Conservation (phyloP, 306 rosid species). For the Rosa rugosa region DNA sequence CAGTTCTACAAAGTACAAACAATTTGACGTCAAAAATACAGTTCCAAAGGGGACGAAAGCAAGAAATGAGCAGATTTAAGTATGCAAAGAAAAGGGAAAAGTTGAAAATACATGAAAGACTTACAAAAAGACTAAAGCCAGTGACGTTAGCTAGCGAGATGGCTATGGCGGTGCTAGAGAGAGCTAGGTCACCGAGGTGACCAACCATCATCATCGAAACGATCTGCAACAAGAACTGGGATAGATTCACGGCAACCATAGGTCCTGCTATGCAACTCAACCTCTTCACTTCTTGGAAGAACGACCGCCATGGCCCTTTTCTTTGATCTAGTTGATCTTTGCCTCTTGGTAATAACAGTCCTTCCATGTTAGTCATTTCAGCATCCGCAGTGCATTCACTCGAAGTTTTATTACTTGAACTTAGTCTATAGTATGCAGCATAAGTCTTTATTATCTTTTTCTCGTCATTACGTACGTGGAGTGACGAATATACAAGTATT, state of each 20-base stretch:
- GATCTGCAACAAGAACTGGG: constrained; percentile 4
- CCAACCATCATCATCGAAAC: constrained; percentile 12
- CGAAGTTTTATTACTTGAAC: not conserved
- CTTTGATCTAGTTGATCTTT: not conserved
- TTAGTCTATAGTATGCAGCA: too few species aligned
- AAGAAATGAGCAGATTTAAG: not conserved
- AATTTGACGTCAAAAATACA: not conserved
- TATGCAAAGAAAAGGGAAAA: not conserved
- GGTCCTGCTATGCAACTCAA: constrained; percentile 11
- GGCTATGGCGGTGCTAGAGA: constrained; percentile 17
- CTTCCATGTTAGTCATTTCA: constrained; percentile 1
- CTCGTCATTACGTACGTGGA: too few species aligned
- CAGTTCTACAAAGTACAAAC: not conserved
- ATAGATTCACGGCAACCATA: constrained; percentile 7
- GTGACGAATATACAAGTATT: too few species aligned
- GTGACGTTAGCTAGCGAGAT: constrained; percentile 11
- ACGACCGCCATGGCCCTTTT: not conserved
- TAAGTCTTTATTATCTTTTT: too few species aligned
- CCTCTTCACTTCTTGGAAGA: constrained; percentile 4
- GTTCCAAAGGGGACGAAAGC: not conserved
- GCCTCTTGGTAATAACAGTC: not conserved
- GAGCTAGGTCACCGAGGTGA: constrained; percentile 11
- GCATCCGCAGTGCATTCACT: not conserved
- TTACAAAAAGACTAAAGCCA: constrained; percentile 28
- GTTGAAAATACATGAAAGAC: not conserved